Evolutionary conservation across 2,329 filamentous ascomycete species (phyloP).

Genomic region (Emmonsiellopsis sp.): DNA sequence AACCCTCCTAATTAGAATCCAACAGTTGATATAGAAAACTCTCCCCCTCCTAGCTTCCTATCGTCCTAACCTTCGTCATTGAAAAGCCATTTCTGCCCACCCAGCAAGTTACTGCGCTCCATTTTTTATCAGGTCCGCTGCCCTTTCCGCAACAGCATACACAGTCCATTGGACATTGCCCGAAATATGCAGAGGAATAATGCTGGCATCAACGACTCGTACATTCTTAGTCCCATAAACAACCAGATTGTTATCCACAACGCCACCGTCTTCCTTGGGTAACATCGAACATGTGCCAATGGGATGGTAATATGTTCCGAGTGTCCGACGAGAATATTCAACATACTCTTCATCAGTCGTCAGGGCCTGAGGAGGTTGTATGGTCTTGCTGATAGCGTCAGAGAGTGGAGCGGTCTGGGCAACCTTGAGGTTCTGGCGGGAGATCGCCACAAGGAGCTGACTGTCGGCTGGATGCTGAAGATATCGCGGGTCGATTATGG

Average conservation of each 20-base stretch:
- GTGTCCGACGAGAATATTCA: conserved; percentile 7
- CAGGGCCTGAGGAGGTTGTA: not conserved
- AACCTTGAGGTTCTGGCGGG: conserved; percentile 16
- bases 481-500: conserved; percentile 24
- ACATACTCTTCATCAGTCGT: not conserved
- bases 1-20: too few species aligned
- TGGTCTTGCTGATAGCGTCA: not conserved
- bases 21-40: too few species aligned
- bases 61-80: too few species aligned
- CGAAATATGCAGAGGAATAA: conserved; percentile 21
- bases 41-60: too few species aligned
- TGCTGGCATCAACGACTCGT: conserved; percentile 24
- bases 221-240: conserved; percentile 27
- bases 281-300: conserved; percentile 25
- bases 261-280: conserved; percentile 23
- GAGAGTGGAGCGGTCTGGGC: conserved; percentile 12
- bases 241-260: conserved; percentile 22
- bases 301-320: conserved; percentile 22
- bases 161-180: conserved; percentile 20
- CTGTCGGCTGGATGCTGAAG: conserved; percentile 22
- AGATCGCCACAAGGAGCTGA: conserved; percentile 16
- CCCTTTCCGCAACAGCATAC: conserved; percentile 24
- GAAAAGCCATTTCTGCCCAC: too few species aligned
- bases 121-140: conserved; percentile 24
- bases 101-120: not conserved